Base-by-base conservation (phyloP, 2,329 filamentous ascomycete species). In the Exophiala calicioides region DNA sequence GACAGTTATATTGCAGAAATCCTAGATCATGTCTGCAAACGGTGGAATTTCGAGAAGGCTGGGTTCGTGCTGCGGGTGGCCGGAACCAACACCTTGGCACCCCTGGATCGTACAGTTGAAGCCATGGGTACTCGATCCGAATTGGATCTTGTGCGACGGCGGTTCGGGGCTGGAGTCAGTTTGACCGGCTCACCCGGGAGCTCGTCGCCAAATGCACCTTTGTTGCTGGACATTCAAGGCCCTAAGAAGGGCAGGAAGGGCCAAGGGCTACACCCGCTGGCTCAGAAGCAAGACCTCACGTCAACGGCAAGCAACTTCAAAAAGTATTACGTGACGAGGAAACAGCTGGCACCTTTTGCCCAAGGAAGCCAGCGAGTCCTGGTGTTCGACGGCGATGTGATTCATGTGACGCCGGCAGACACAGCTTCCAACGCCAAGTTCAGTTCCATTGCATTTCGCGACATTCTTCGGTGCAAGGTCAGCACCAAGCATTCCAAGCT, bases 1-100 rank as follows among this genome's bases (percentile, higher is more conserved):
- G 81, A 84, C 57, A 83, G 79, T 34, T 85, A 85, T 59, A 80
- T 85, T 48, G 81, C 80, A n/a, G 81, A 85, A 61, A 74, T 85
- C 37, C 75, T 85, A 51, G 80, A 84, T 55, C 74, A 76, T 30
- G 77, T 80, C 1, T 84, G 81, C 65, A 78, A 79, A 48, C 73
- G 79, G 52, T 76, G 83, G 60, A 75, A 78, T 3, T 68, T 84
- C n/a, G 81, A 85, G 60, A 84, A 82, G 62, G 80, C 75, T 1
- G 74, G 81, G 15, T 81, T 80, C 57, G 69, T 83, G 16, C 72
- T 85, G 47, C 82, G 82, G 65, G 79, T 85, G 6, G 75, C 76
- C 53, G 78, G 78, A 7, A 81, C 80, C 10, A 80, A 80, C 44
- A 84, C 80, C 1, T 75, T 84, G 27, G 81, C 80, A 1, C 81